Evolutionary conservation across 768 basidiomycete genomes (phyloP).

Genomic region (Phaffia tasmanica): DNA sequence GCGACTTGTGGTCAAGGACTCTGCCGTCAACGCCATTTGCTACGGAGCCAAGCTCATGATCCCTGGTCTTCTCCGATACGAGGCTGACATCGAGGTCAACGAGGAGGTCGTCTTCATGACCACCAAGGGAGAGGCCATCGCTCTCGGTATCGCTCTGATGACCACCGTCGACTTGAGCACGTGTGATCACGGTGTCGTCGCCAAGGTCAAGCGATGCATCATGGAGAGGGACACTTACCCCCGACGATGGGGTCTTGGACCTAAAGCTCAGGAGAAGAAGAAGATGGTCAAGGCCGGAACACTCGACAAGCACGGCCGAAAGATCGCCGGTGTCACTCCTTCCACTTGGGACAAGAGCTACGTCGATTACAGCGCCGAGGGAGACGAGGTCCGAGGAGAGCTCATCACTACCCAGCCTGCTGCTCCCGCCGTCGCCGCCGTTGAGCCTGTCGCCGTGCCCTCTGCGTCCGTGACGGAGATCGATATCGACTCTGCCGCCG

Average conservation of each 20-base stretch:
- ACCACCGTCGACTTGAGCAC: conserved; percentile 95
- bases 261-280: conserved; percentile 92
- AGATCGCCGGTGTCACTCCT: conserved; percentile 75
- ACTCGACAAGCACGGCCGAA: conserved; percentile 88
- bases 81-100: conserved; percentile 82
- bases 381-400: conserved; percentile 38
- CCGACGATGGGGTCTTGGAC: conserved; percentile 96
- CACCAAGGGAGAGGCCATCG: conserved; percentile 95
- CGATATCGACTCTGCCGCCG: conserved; percentile 26
- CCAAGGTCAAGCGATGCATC: conserved; percentile 97
- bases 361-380: conserved; percentile 63
- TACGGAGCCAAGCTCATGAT: conserved; percentile 99
- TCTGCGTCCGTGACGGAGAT: conserved; percentile 29
- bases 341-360: conserved; percentile 85
- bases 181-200: conserved; percentile 96
- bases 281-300: conserved; percentile 97
- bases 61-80: conserved; percentile 91
- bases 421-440: conserved; percentile 28
- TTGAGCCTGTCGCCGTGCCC: conserved; percentile 10
- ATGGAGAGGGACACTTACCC: conserved; percentile 96
- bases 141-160: conserved; percentile 92
- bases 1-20: conserved; percentile 97
- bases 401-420: conserved; percentile 27
- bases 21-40: conserved; percentile 96
- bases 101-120: conserved; percentile 99